A percentile compares a stretch with the other conserved stretches of the same genome.
Conservation (phyloP, 805 yeast species). For the Kodamaea lidongshanica region DNA sequence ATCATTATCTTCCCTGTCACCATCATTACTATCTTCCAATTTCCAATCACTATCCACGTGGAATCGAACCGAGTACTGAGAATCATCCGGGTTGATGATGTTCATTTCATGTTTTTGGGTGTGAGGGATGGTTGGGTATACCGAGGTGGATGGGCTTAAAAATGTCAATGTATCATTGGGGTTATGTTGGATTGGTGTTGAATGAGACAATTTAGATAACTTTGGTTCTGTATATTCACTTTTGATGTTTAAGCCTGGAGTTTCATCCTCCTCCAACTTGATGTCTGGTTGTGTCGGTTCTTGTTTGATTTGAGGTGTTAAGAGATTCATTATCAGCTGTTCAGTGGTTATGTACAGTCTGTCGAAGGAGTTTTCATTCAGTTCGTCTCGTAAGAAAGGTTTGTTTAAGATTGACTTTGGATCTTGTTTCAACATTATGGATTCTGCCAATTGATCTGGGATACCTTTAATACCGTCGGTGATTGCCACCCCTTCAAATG, state of each 20-base stretch:
- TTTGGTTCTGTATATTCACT: too few species aligned
- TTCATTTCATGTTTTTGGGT: conserved; percentile 5
- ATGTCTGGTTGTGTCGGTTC: background rate
- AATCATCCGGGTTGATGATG: conserved; percentile 7
- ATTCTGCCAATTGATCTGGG: conserved; percentile 31
- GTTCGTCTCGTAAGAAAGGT: too few species aligned
- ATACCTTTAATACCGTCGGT: conserved; percentile 41
- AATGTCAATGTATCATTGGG: too few species aligned
- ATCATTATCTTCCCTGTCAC: conserved; percentile 34
- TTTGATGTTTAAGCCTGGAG: too few species aligned
- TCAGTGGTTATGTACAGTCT: conserved; percentile 32
- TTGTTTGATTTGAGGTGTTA: conserved; percentile 21
- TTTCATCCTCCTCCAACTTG: background rate
- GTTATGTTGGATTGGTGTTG: too few species aligned
- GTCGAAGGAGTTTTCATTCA: conserved; percentile 26
- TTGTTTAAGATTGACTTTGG: too few species aligned
- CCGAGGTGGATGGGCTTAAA: conserved; percentile 4
- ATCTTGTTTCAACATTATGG: too few species aligned
- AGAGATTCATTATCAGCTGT: conserved; percentile 35
- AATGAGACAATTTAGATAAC: too few species aligned
- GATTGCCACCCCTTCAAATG: conserved; percentile 19
- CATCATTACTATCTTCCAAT: conserved; percentile 34
- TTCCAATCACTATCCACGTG: conserved; percentile 34
- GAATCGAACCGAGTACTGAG: conserved; percentile 19
- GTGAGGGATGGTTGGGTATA: conserved; percentile 4